Percentiles rank a stretch among this genome's conserved stretches.
These are phyloP conservation scores for Darksidea phi DNA, from an alignment of 495 filamentous ascomycete genomes.

Conservation along the genomic window DNA sequence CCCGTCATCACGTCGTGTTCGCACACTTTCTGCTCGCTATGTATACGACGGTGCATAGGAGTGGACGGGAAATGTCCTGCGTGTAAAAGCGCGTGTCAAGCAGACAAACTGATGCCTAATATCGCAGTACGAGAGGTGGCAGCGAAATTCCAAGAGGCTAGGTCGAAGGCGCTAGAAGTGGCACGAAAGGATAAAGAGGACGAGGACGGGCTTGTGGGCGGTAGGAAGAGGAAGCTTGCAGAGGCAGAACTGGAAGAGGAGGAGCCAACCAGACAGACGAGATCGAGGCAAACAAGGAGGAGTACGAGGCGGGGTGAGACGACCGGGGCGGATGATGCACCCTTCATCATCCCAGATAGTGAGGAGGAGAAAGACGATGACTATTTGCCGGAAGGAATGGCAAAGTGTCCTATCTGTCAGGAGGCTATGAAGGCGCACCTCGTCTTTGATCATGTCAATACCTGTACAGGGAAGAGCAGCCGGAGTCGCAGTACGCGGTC, in stretches of 20 bases:
- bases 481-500: constrained; percentile 28
- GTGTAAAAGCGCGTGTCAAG: constrained; percentile 74
- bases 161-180: constrained; percentile 61
- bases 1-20: constrained; percentile 93
- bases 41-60: constrained; percentile 80
- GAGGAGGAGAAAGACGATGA: constrained; percentile 37
- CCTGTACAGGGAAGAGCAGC: constrained; percentile 45
- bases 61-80: constrained; percentile 81
- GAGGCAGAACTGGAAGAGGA: constrained; percentile 51
- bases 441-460: constrained; percentile 70
- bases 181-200: constrained; percentile 48
- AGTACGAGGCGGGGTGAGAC: constrained; percentile 13
- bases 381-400: constrained; percentile 61
- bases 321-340: constrained; percentile 33
- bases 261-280: constrained; percentile 29
- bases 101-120: constrained; percentile 79
- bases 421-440: constrained; percentile 69
- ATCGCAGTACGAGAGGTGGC: constrained; percentile 80
- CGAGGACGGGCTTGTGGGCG: constrained; percentile 27
- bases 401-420: constrained; percentile 78
- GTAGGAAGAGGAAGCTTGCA: constrained; percentile 53
- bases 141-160: constrained; percentile 67
- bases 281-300: constrained; percentile 43
- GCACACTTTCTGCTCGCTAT: constrained; percentile 95
- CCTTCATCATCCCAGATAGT: constrained; percentile 34